These are phyloP conservation scores for Austroboletus novae-zelandiae DNA, from an alignment of 1,284 basidiomycete species.

Conservation along the genomic window DNA sequence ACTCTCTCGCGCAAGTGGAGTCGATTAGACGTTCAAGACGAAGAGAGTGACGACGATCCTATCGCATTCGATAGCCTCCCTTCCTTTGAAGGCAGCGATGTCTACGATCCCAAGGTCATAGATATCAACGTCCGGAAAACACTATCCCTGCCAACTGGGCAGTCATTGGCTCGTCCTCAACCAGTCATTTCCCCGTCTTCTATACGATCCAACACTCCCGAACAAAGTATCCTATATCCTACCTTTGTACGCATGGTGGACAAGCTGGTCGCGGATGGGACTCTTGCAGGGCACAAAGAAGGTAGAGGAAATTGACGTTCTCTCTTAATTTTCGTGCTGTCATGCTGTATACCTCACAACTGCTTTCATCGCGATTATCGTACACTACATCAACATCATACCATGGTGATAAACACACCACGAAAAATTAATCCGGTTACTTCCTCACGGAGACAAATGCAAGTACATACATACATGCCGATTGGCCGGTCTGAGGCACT, in stretches of 20 bases:
- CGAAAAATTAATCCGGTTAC: too few relatives aligned
- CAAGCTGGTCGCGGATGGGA: slow-evolving; percentile 14
- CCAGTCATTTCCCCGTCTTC: slow-evolving; percentile 11
- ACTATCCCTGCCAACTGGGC: not conserved
- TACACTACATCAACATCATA: too few relatives aligned
- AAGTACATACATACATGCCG: too few relatives aligned
- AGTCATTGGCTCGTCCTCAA: slow-evolving; percentile 26
- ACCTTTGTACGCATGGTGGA: slow-evolving; percentile 27
- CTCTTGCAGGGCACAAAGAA: slow-evolving; percentile 2
- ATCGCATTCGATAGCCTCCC: slow-evolving; percentile 21
- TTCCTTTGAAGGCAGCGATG: not conserved
- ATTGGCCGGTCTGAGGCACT: too few relatives aligned
- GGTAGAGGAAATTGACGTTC: slow-evolving; percentile 1
- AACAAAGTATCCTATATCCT: slow-evolving; percentile 24
- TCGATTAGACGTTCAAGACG: slow-evolving; percentile 28
- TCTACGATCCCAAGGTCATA: not conserved
- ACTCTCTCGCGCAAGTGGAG: slow-evolving; percentile 31
- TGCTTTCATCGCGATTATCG: not conserved
- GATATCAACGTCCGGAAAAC: slow-evolving; percentile 19
- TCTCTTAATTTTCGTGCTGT: too few relatives aligned
- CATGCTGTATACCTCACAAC: too few relatives aligned
- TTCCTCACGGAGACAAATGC: too few relatives aligned
- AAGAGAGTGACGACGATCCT: slow-evolving; percentile 11
- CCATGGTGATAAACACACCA: too few relatives aligned
- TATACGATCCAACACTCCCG: slow-evolving; percentile 2